Percentiles rank a stretch among this genome's conserved stretches.
These are phyloP conservation scores for Trichoderma sp. DNA, from an alignment of 2,329 filamentous ascomycete species.

Conservation along the genomic window DNA sequence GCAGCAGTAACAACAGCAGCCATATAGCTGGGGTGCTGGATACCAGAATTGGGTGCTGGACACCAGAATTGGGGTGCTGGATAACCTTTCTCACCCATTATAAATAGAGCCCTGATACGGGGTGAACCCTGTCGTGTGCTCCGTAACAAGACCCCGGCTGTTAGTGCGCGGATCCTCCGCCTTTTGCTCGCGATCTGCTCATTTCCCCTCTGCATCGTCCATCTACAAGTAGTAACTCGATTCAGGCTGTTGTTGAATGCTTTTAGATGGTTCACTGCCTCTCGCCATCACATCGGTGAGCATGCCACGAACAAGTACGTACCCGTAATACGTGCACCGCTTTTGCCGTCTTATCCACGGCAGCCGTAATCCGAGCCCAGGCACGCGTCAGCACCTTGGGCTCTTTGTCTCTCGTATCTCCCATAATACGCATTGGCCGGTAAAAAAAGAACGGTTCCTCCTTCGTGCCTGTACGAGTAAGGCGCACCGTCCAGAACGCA, in stretches of 20 bases:
- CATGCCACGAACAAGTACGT: neutral
- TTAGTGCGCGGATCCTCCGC: slow-evolving; percentile 12
- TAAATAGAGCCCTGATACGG: neutral
- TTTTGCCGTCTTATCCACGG: neutral
- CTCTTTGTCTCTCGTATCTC: neutral
- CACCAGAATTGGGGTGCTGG: no score
- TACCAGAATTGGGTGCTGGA: no score
- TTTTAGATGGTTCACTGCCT: neutral
- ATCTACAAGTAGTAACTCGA: neutral
- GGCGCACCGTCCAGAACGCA: neutral
- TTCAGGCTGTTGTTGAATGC: neutral
- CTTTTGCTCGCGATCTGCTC: slow-evolving; percentile 1
- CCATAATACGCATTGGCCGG: neutral
- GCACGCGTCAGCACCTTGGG: neutral
- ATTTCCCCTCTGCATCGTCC: neutral
- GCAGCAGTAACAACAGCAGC: no score
- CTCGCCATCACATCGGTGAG: neutral
- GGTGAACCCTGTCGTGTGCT: slow-evolving; percentile 1
- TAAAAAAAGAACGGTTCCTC: neutral
- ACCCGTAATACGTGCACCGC: neutral
- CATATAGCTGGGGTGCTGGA: no score
- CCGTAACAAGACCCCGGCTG: neutral
- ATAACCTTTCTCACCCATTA: neutral
- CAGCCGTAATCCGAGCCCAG: neutral
- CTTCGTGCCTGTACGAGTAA: neutral